These are phyloP conservation scores for Austropuccinia psidii DNA, from an alignment of 1,284 basidiomycete genomes.

Conservation along the genomic window DNA sequence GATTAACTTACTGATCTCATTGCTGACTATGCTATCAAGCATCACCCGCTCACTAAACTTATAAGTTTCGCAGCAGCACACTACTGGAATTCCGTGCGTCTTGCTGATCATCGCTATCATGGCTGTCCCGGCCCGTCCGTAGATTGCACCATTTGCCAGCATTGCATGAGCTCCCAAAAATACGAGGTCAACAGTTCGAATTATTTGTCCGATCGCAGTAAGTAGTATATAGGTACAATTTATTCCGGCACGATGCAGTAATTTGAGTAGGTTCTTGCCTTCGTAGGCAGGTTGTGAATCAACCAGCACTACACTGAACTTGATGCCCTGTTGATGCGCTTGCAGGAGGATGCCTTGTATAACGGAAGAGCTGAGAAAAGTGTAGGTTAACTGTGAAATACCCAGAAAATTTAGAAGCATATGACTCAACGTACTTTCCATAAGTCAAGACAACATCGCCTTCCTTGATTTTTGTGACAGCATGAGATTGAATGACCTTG, in stretches of 20 bases:
- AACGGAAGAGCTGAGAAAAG: conserved; percentile 67
- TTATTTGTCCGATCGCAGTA: conserved; percentile 73
- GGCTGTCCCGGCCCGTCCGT: conserved; percentile 88
- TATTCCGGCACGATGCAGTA: conserved; percentile 65
- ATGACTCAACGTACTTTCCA: conserved; percentile 69
- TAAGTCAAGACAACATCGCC: conserved; percentile 89
- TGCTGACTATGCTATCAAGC: conserved; percentile 89
- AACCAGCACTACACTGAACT: conserved; percentile 86
- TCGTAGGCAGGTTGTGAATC: conserved; percentile 89
- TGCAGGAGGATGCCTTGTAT: conserved; percentile 81
- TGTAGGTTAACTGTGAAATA: neutral
- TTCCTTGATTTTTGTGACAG: conserved; percentile 84
- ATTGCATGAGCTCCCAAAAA: conserved; percentile 89
- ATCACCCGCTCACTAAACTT: conserved; percentile 92
- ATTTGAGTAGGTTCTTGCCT: conserved; percentile 70
- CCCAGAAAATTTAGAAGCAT: too few species aligned
- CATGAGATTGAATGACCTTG: conserved; percentile 82
- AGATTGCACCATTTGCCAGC: conserved; percentile 88
- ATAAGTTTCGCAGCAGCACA: conserved; percentile 97
- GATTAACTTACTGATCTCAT: conserved; percentile 70
- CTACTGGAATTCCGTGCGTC: conserved; percentile 77
- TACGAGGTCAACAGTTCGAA: conserved; percentile 69
- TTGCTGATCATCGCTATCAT: conserved; percentile 94
- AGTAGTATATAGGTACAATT: conserved; percentile 86
- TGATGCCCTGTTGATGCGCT: conserved; percentile 57